Evolutionary conservation across 2,329 filamentous ascomycete genomes (phyloP).

Genomic region (Phaeophleospora eucalypticola): DNA sequence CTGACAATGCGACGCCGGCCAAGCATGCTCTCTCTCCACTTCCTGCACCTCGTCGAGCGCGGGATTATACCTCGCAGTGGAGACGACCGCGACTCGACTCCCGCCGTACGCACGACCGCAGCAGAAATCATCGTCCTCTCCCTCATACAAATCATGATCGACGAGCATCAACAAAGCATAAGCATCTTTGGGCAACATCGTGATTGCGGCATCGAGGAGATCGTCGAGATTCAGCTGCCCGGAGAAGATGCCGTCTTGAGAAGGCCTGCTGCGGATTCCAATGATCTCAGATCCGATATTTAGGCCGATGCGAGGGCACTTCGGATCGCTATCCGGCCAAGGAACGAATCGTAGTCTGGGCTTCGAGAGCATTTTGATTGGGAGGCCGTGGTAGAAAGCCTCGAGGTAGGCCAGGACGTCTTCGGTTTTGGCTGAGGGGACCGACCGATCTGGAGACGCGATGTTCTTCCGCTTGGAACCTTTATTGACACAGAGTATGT

Average conservation of each 20-base stretch:
- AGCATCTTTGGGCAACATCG: conserved; percentile 54
- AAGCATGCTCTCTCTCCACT: conserved; percentile 52
- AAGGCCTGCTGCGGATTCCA: conserved; percentile 50
- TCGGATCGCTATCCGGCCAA: conserved; percentile 40
- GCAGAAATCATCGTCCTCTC: conserved; percentile 62
- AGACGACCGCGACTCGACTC: conserved; percentile 59
- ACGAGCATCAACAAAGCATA: conserved; percentile 56
- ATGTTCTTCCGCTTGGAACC: too few species aligned
- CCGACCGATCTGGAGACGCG: too few species aligned
- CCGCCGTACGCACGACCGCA: conserved; percentile 64
- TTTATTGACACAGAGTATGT: neutral
- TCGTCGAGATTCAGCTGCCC: conserved; percentile 59
- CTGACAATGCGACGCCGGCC: conserved; percentile 62
- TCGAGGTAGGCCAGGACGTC: conserved; percentile 42
- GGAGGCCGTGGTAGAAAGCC: conserved; percentile 54
- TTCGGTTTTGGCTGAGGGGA: conserved; percentile 12
- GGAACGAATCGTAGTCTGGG: conserved; percentile 43
- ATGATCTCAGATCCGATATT: conserved; percentile 36
- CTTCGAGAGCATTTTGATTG: conserved; percentile 43
- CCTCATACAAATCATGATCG: conserved; percentile 62
- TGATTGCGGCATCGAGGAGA: conserved; percentile 55
- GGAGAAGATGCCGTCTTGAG: conserved; percentile 45
- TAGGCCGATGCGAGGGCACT: conserved; percentile 43
- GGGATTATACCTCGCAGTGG: conserved; percentile 59
- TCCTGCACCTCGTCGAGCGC: conserved; percentile 41